Evolutionary conservation across 306 rosid species (phyloP), one percentile per base, ranked within the genome.

Genomic region (Psophocarpus tetragonolobus): DNA sequence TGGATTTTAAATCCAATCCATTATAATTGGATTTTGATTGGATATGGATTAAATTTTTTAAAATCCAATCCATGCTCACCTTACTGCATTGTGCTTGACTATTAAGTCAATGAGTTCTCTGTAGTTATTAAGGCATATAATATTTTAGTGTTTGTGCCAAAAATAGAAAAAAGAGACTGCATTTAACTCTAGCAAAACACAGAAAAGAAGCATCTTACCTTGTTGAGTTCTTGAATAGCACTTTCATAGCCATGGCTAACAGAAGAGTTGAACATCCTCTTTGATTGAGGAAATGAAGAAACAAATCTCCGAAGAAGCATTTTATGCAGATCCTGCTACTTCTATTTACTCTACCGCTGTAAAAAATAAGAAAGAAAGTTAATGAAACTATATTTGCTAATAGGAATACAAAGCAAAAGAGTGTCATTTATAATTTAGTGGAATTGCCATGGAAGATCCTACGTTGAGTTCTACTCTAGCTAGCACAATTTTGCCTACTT

Each of bases 231-330:
- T n/a, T n/a, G n/a, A n/a, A n/a, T n/a, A n/a, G n/a, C n/a, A n/a
- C n/a, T n/a, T n/a, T n/a, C n/a, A n/a, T n/a, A 47, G 51, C 20
- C n/a, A n/a, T n/a, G n/a, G n/a, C n/a, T n/a, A n/a, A 44, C 70
- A 76, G 69, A 77, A 73, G 87, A 80, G 88, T 88, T 69, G 68
- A 87, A 79, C 72, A 83, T n/a, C n/a, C n/a, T 57, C 82, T 79
- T 92, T 8, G 92, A 84, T 54, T 57, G 84, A 80, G 90, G 86
- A 81, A 63, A 68, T 23, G 84, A 41, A 36, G 85, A 84, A 6
- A 81, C 41, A 64, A 94, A n/a, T 58, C 94, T 83, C 76, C 89
- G 86, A 69, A 87, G 87, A 78, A 90, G 79, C 98, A 94, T 94
- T 61, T 42, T 71, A 61, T 15, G 56, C 39, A 26, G 77, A 23